Base-by-base conservation (phyloP, 192 early-diverging fungal species). In the Dimargaris cristalligena region DNA sequence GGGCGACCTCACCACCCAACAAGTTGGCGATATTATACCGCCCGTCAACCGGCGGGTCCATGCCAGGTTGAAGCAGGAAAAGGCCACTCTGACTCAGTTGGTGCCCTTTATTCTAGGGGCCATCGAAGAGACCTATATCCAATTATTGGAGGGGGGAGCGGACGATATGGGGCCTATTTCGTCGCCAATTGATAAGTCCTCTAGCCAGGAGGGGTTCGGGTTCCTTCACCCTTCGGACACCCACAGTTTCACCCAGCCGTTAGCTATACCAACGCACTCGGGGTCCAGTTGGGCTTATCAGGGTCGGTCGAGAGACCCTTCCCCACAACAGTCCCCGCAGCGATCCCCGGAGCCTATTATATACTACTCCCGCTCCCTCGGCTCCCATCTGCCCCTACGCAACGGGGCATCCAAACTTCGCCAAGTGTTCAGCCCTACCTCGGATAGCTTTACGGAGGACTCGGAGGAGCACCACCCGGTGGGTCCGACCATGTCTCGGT, bases 351-450 rank as follows among this genome's bases (percentile, higher is more conserved):
- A 18, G 3, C n/a, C n/a, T 6, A 47, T 18, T 25, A 25, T 47
- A 22, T 6, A 18, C 1, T 1, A 31, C 33, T 54, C 52, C 29
- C 52, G 52, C 29, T 54, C 52, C 0, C 32, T 54, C 29, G 52
- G 52, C n/a, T 54, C 52, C 3, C 33, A 54, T 31, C 8, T 54
- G 1, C 52, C 52, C 8, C 32, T n/a, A 3, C 52, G n/a, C 10
- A 20, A 54, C 23, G 29, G 6, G 28, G 28, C 52, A 20, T 54
- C 52, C 4, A 54, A 54, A 29, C 32, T 54, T 31, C 52, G 52
- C 28, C 52, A 54, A 18, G 28, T 31, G 1, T 31, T 54, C 32
- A 33, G 9, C 13, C 29, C 29, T 8, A 20, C 20, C 18, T 28
- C 28, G 52, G 13, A 16, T 31, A 54, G 52, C 52, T n/a, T 20